phyloP scores from a whole-genome alignment of 192 early-diverging fungal species.

The Rhizophagus sp. region DNA sequence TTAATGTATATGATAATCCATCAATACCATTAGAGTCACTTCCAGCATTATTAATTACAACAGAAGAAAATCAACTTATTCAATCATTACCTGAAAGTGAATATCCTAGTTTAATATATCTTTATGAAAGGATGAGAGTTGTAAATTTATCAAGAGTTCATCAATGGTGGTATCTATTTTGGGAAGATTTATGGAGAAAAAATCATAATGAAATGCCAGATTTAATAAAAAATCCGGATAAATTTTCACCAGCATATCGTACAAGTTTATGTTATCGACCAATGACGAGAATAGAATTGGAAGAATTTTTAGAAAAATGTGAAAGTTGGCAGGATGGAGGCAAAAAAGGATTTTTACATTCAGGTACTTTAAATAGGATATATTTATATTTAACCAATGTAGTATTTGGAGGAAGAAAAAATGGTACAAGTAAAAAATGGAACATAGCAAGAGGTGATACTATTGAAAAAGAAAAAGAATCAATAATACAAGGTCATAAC shows the following conservation, averaged over 20 bases:
- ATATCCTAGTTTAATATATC: slow-evolving; percentile 32
- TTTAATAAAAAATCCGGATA: slow-evolving; percentile 42
- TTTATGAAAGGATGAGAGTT: slow-evolving; percentile 44
- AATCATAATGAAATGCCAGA: slow-evolving; percentile 50
- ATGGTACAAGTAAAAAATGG: neutral
- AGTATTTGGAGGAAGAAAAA: slow-evolving; percentile 34
- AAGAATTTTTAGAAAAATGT: slow-evolving; percentile 50
- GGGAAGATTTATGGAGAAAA: slow-evolving; percentile 67
- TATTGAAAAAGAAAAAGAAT: neutral
- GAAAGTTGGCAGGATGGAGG: slow-evolving; percentile 44
- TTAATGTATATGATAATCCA: slow-evolving; percentile 49
- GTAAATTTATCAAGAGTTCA: slow-evolving; percentile 42
- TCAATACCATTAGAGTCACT: slow-evolving; percentile 39
- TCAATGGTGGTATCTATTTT: slow-evolving; percentile 68
- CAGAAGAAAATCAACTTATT: slow-evolving; percentile 40
- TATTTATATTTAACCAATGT: slow-evolving; percentile 59
- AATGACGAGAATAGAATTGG: slow-evolving; percentile 52
- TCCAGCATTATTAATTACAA: slow-evolving; percentile 36
- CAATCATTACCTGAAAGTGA: slow-evolving; percentile 30
- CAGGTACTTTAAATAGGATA: slow-evolving; percentile 60
- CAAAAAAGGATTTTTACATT: slow-evolving; percentile 57
- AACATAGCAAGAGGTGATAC: neutral
- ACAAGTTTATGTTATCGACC: slow-evolving; percentile 60
- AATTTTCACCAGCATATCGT: slow-evolving; percentile 67
- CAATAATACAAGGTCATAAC: neutral